These are phyloP conservation scores for Daphne laureola DNA, from an alignment of 441 rosid species.

Conservation along the genomic window DNA sequence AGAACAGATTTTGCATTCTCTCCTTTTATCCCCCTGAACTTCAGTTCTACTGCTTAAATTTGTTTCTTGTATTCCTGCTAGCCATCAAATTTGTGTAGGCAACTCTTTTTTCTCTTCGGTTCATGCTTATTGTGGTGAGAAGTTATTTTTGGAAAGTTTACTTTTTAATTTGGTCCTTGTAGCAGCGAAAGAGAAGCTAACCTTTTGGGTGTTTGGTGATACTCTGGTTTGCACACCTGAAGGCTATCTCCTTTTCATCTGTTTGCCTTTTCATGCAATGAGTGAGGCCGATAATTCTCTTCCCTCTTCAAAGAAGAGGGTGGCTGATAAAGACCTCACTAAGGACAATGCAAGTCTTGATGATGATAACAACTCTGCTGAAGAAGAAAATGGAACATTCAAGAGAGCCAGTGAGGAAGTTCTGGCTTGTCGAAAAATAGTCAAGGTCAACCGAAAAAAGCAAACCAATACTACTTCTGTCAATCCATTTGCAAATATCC, in stretches of 20 bases:
- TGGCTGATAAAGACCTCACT: conserved; percentile 73
- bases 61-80: too few species aligned
- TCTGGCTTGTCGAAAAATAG: conserved; percentile 62
- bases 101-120: too few species aligned
- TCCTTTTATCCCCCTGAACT: too few species aligned
- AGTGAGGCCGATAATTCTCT: conserved; percentile 62
- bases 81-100: too few species aligned
- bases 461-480: conserved; percentile 35
- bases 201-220: conserved; percentile 16
- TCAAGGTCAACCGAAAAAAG: conserved; percentile 61
- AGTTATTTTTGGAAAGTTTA: background rate
- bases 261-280: conserved; percentile 29
- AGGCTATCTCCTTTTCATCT: background rate
- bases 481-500: conserved; percentile 81
- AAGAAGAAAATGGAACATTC: conserved; percentile 61
- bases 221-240: conserved; percentile 4
- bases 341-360: conserved; percentile 80
- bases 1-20: too few species aligned
- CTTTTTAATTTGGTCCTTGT: background rate
- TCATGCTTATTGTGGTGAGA: background rate
- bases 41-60: too few species aligned
- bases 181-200: background rate
- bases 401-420: conserved; percentile 83
- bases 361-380: conserved; percentile 66
- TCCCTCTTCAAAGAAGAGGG: conserved; percentile 86